These are phyloP conservation scores for Boletus austroedulis DNA, from an alignment of 1,284 basidiomycete genomes.

Conservation along the genomic window DNA sequence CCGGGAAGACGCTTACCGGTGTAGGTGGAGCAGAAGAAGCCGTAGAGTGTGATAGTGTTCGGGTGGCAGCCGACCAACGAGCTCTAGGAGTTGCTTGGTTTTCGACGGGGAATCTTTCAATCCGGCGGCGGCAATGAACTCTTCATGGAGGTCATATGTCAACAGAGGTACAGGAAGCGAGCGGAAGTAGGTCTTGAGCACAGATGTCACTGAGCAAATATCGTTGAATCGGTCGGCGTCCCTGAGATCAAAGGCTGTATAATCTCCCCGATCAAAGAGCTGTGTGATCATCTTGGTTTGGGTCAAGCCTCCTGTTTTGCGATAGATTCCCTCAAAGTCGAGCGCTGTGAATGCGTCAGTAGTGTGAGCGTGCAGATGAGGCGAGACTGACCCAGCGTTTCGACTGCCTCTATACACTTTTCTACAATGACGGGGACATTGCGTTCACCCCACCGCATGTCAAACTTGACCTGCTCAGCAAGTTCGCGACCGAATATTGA, in stretches of 20 bases:
- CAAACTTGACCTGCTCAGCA: conserved; percentile 76
- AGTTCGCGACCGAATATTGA: conserved; percentile 92
- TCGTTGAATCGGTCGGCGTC: conserved; percentile 94
- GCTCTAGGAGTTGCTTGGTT: conserved; percentile 59
- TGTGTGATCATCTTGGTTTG: conserved; percentile 93
- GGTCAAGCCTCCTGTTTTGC: conserved; percentile 92
- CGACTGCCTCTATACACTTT: conserved; percentile 94
- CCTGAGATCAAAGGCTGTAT: conserved; percentile 81
- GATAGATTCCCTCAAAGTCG: conserved; percentile 94
- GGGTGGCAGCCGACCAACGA: conserved; percentile 77
- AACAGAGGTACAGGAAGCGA: conserved; percentile 86
- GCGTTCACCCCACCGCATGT: conserved; percentile 60
- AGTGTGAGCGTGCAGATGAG: background rate
- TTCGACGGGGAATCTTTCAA: conserved; percentile 66
- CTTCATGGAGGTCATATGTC: conserved; percentile 89
- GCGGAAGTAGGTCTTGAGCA: conserved; percentile 96
- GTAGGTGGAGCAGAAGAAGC: conserved; percentile 82
- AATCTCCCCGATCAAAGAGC: conserved; percentile 92
- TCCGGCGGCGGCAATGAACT: conserved; percentile 77
- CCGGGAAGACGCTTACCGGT: conserved; percentile 52
- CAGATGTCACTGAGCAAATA: conserved; percentile 94
- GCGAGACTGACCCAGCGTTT: conserved; percentile 64
- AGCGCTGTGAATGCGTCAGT: conserved; percentile 50
- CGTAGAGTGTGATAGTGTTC: conserved; percentile 88
- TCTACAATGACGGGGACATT: conserved; percentile 87